Percentiles rank a stretch among this genome's conserved stretches.
phyloP scores from a whole-genome alignment of 1,284 basidiomycete species.

The Rhodotorula sp. region DNA sequence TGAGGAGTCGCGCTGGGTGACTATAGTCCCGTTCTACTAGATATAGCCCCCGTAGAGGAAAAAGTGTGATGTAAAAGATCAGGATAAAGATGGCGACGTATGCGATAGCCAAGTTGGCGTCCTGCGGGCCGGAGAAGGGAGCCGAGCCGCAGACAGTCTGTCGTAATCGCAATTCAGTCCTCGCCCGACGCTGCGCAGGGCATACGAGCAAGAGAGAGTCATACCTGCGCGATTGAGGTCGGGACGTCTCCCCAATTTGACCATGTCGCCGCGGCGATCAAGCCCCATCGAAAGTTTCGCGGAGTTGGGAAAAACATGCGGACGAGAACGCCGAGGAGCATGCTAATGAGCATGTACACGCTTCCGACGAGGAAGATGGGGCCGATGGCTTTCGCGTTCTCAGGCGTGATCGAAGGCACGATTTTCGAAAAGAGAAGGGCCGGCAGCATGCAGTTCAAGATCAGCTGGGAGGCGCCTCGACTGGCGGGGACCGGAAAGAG shows the following conservation, averaged over 20 bases:
- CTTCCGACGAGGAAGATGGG: slow-evolving; percentile 24
- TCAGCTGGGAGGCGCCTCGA: slow-evolving; percentile 10
- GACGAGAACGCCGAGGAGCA: slow-evolving; percentile 60
- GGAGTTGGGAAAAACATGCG: slow-evolving; percentile 61
- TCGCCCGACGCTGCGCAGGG: too few relatives aligned
- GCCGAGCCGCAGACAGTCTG: slow-evolving; percentile 26
- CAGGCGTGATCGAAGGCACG: slow-evolving; percentile 64
- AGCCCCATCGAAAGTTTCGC: slow-evolving; percentile 67
- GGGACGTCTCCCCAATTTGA: slow-evolving; percentile 54
- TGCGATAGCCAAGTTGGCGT: slow-evolving; percentile 55
- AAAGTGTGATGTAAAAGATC: slow-evolving; percentile 43
- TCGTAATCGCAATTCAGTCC: background rate
- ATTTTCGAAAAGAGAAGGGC: slow-evolving; percentile 75
- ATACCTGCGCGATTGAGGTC: slow-evolving; percentile 21
- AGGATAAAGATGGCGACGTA: slow-evolving; percentile 53
- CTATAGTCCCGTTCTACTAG: slow-evolving; percentile 33
- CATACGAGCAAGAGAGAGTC: background rate
- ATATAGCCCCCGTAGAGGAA: too few relatives aligned
- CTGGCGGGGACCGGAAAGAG: slow-evolving; percentile 20
- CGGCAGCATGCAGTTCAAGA: slow-evolving; percentile 64
- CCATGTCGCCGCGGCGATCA: slow-evolving; percentile 66
- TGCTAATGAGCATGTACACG: slow-evolving; percentile 51
- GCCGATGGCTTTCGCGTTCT: slow-evolving; percentile 56
- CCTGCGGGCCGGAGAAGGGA: slow-evolving; percentile 21
- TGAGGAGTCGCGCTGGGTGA: slow-evolving; percentile 5